phyloP scores from a whole-genome alignment of 805 yeast genomes.

The Metschnikowia amazonensis region DNA sequence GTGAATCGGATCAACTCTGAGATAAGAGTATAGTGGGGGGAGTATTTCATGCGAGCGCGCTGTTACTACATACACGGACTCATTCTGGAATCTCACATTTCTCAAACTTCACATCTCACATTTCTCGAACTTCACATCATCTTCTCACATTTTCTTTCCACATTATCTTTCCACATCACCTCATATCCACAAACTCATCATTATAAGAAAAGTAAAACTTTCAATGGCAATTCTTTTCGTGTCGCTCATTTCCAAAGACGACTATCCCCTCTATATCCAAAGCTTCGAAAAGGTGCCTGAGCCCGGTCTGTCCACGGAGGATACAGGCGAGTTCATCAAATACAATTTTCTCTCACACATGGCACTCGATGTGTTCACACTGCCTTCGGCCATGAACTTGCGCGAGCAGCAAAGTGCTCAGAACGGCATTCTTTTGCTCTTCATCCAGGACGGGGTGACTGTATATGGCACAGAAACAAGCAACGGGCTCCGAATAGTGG shows the following conservation, averaged over 20 bases:
- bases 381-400: constrained; percentile 42
- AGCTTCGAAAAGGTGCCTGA: constrained; percentile 32
- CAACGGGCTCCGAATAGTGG: constrained; percentile 62
- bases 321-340: constrained; percentile 48
- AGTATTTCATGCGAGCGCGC: no score
- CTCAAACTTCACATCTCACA: no score
- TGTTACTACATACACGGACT: no score
- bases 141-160: no score
- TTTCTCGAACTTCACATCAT: no score
- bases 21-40: no score
- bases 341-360: constrained; percentile 72
- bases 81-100: no score
- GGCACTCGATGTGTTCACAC: constrained; percentile 66
- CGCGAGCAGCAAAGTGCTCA: constrained; percentile 33
- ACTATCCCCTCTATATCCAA: constrained; percentile 59
- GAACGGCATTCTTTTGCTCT: constrained; percentile 43
- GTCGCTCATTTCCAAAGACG: constrained; percentile 54
- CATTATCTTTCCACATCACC: no score
- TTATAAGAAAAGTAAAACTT: no score
- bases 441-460: constrained; percentile 62
- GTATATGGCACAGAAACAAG: constrained; percentile 68
- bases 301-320: constrained; percentile 1
- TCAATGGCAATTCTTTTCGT: constrained; percentile 43
- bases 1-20: no score
- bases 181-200: no score